Conservation (phyloP, 2,329 filamentous ascomycete species). For the Neonectria faginata region DNA sequence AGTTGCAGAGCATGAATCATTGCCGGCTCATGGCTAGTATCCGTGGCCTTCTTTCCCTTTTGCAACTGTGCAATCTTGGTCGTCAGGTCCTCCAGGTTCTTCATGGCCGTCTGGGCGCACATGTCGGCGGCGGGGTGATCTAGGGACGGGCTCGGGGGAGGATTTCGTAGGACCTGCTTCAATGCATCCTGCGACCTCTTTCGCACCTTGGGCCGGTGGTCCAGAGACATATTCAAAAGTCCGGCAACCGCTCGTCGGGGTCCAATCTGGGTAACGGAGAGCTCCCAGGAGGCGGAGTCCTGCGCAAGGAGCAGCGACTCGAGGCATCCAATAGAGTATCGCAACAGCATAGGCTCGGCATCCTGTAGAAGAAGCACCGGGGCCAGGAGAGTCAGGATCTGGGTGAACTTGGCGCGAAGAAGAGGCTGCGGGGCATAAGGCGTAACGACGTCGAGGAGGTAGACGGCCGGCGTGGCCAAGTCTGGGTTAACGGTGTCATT, state of each 20-base stretch:
- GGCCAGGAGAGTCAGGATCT: slow-evolving; percentile 88
- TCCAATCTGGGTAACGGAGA: slow-evolving; percentile 84
- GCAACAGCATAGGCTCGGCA: slow-evolving; percentile 86
- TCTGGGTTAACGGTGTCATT: slow-evolving; percentile 81
- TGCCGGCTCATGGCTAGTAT: slow-evolving; percentile 78
- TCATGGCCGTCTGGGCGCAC: slow-evolving; percentile 91
- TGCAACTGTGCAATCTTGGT: slow-evolving; percentile 69
- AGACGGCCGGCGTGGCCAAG: slow-evolving; percentile 86
- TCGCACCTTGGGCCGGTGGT: slow-evolving; percentile 91
- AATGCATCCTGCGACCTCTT: slow-evolving; percentile 93
- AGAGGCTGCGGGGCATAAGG: slow-evolving; percentile 86
- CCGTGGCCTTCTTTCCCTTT: slow-evolving; percentile 72
- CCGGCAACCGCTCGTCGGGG: slow-evolving; percentile 89
- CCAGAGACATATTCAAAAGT: slow-evolving; percentile 84
- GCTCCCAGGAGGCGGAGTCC: slow-evolving; percentile 87
- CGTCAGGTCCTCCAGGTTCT: slow-evolving; percentile 81
- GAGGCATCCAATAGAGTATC: slow-evolving; percentile 90
- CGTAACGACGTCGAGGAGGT: slow-evolving; percentile 93
- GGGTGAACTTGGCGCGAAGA: slow-evolving; percentile 92
- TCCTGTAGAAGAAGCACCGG: slow-evolving; percentile 84
- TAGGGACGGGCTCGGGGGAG: slow-evolving; percentile 89
- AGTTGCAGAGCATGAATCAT: slow-evolving; percentile 93
- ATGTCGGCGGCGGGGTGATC: slow-evolving; percentile 97
- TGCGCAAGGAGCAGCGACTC: slow-evolving; percentile 93
- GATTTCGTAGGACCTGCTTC: slow-evolving; percentile 82